Evolutionary conservation across 805 yeast genomes (phyloP).

Genomic region (Ascoidea tarda): DNA sequence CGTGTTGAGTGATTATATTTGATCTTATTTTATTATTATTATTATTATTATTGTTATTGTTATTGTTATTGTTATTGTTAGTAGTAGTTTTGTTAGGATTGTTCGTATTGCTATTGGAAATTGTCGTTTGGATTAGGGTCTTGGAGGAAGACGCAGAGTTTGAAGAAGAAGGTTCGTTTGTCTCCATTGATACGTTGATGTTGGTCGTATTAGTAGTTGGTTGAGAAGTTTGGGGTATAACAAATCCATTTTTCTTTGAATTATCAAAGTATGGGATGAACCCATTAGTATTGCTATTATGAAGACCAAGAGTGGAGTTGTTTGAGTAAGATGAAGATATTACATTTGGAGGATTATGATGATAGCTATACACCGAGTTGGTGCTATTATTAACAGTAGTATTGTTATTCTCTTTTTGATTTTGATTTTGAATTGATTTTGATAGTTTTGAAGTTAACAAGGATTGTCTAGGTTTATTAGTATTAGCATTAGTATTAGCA

Average conservation of each 20-base stretch:
- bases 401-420: not conserved
- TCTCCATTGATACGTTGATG: constrained; percentile 28
- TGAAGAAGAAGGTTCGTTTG: constrained; percentile 15
- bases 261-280: not conserved
- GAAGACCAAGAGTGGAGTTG: not conserved
- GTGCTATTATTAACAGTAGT: not conserved
- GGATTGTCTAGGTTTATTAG: not conserved
- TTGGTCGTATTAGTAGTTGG: constrained; percentile 42
- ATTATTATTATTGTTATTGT: constrained; percentile 9
- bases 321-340: constrained; percentile 29
- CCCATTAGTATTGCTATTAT: constrained; percentile 3
- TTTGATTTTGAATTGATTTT: not conserved
- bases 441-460: not conserved
- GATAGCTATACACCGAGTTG: constrained; percentile 6
- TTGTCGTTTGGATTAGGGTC: not conserved
- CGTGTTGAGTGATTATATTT: constrained; percentile 3
- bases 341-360: constrained; percentile 34
- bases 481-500: too few relatives aligned
- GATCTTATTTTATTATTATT: not conserved
- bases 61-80: constrained; percentile 5
- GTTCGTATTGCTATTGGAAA: constrained; percentile 10
- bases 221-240: constrained; percentile 21
- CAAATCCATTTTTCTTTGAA: constrained; percentile 1
- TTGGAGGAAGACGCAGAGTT: constrained; percentile 10
- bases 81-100: constrained; percentile 5